Base-by-base conservation (phyloP, 176 grass and related monocot species). In the Oryza coarctata region DNA sequence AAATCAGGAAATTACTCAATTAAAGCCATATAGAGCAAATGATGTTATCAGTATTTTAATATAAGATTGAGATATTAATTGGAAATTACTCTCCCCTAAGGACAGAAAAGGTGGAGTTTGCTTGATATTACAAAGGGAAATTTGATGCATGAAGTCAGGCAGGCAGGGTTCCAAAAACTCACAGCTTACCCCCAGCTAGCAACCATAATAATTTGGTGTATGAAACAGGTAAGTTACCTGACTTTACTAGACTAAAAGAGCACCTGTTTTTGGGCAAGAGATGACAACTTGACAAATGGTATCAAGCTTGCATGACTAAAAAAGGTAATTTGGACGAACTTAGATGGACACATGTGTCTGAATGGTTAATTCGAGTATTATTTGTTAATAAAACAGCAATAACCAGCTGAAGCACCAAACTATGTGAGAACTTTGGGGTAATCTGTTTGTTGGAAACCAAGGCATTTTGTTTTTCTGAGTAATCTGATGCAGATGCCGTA, bases 1-100 rank as follows among this genome's bases (percentile, higher is more conserved):
- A 65, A 38, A 65, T 73, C 9, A 73, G 12, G 57, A 73, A 86
- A 73, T 17, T 60, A 60, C 7, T 60, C 55, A 25, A 60, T 60
- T 15, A 63, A 3, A 38, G 1, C 39, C 69, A 61, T 34, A 20
- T 0, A 40, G 12, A 31, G n/a, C 45, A 58, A 74, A 40, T 33
- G 0, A 28, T 12, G 26, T 44, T 12, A 70, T 63, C 26, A 27
- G 25, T 70, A 32, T 26, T 82, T 41, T 12, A 69, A 30, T 71
- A 1, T 77, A 12, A 31, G 23, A 22, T 36, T 80, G 1, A 15
- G 3, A 80, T 68, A 35, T 55, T 68, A 8, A 18, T 18, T 35
- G 22, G 12, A 60, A 70, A 12, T 15, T 28, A 17, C 2, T 34
- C 1, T 65, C 6, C 41, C 68, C 7, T 9, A 79, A n/a, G 3